Percentiles rank a stretch among this genome's conserved stretches.
These are phyloP conservation scores for Hexamita inflata DNA, from an alignment of 208 protist genomes.

Conservation along the genomic window DNA sequence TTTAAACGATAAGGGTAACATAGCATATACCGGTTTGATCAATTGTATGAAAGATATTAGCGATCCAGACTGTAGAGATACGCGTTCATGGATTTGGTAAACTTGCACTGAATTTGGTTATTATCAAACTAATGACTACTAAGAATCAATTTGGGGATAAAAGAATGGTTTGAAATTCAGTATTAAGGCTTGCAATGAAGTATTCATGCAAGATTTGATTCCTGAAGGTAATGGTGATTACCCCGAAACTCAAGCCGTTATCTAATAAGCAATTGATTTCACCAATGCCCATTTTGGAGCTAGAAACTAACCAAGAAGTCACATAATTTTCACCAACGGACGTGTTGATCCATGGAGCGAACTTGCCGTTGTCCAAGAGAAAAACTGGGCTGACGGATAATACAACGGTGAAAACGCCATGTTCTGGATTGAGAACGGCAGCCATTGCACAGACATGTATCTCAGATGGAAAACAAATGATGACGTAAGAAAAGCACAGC, in stretches of 20 bases:
- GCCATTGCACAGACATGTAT: conserved; percentile 13
- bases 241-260: neutral
- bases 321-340: conserved; percentile 5
- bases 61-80: no score
- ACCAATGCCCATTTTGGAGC: conserved; percentile 6
- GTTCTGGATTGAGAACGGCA: neutral
- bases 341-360: conserved; percentile 9
- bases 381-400: neutral
- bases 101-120: conserved; percentile 20
- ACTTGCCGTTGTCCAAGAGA: neutral
- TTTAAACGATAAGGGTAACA: no score
- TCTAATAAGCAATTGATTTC: neutral
- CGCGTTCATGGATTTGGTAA: conserved; percentile 12
- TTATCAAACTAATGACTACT: neutral
- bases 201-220: no score
- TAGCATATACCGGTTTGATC: no score
- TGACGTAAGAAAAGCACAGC: neutral
- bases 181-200: neutral
- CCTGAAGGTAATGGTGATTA: no score
- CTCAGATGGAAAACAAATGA: neutral
- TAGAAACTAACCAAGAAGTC: neutral
- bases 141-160: neutral
- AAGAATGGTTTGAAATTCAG: neutral
- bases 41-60: no score
- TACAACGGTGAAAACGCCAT: neutral